Percentiles rank a stretch among this genome's conserved stretches.
These are phyloP conservation scores for Rubus parviflorus DNA, from an alignment of 306 rosid genomes.

Conservation along the genomic window DNA sequence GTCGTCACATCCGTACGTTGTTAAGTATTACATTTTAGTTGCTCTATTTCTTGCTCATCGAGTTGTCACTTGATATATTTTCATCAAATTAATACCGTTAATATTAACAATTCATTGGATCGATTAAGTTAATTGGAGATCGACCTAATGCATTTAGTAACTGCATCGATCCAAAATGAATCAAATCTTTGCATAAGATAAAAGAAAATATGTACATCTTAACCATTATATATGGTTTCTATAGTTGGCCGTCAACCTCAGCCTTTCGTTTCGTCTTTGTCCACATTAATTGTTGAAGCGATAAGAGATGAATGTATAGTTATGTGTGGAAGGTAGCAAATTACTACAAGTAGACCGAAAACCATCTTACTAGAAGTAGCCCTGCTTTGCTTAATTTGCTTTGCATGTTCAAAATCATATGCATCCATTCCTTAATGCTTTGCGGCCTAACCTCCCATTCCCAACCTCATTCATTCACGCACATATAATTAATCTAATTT, in stretches of 20 bases:
- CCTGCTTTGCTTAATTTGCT: background rate
- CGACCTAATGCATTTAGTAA: too few relatives aligned
- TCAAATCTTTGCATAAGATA: too few relatives aligned
- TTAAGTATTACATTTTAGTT: too few relatives aligned
- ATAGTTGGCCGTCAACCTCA: background rate
- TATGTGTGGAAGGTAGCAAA: background rate
- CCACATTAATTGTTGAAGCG: background rate
- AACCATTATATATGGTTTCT: background rate
- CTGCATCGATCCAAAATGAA: too few relatives aligned
- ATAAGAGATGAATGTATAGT: background rate
- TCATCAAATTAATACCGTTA: too few relatives aligned
- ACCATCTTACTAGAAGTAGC: background rate
- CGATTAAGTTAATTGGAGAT: too few relatives aligned
- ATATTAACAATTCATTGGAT: too few relatives aligned
- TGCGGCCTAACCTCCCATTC: background rate
- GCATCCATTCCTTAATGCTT: background rate
- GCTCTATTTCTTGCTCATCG: too few relatives aligned
- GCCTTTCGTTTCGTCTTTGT: background rate
- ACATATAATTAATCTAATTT: background rate
- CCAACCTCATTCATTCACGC: background rate
- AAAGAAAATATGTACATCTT: too few relatives aligned
- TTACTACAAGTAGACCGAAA: background rate
- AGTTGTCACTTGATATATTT: too few relatives aligned
- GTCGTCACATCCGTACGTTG: too few relatives aligned
- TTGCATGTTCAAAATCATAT: background rate